Evolutionary conservation across 179 eudicot species (phyloP).

Genomic region (Pouteria campechiana): DNA sequence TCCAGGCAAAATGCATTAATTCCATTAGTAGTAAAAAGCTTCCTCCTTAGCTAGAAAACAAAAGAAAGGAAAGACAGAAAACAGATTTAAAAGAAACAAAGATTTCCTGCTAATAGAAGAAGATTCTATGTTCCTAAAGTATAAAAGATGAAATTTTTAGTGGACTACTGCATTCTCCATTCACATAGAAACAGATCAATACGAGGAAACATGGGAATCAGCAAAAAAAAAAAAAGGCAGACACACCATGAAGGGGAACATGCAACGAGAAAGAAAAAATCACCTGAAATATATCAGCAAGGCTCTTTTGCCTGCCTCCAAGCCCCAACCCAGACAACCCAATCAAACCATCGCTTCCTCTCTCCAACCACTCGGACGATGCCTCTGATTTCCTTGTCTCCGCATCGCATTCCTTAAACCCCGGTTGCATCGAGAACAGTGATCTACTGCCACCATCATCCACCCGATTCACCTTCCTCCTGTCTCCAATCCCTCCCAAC

Average conservation of each 20-base stretch:
- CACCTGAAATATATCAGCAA: constrained; percentile 97
- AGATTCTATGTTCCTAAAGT: too few species aligned
- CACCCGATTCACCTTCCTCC: constrained; percentile 50
- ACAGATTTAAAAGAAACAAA: too few species aligned
- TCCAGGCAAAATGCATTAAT: too few species aligned
- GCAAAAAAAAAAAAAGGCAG: neutral
- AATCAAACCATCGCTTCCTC: constrained; percentile 89
- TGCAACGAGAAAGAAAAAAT: neutral
- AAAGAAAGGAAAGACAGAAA: too few species aligned
- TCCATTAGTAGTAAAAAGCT: too few species aligned
- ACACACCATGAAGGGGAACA: neutral
- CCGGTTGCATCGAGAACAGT: constrained; percentile 68
- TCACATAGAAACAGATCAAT: too few species aligned
- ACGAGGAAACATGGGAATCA: neutral
- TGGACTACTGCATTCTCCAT: too few species aligned
- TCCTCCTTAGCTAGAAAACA: too few species aligned
- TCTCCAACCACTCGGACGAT: constrained; percentile 85
- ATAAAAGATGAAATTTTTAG: too few species aligned
- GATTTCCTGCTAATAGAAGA: too few species aligned
- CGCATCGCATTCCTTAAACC: constrained; percentile 61
- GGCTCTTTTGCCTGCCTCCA: constrained; percentile 84
- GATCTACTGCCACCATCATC: constrained; percentile 57
- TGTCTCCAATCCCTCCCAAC: constrained; percentile 81
- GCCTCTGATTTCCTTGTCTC: constrained; percentile 38
- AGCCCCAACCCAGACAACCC: constrained; percentile 89